Percentiles rank a stretch among this genome's conserved stretches.
Conservation (phyloP, 495 filamentous ascomycete genomes). For the Penicillium steckii region DNA sequence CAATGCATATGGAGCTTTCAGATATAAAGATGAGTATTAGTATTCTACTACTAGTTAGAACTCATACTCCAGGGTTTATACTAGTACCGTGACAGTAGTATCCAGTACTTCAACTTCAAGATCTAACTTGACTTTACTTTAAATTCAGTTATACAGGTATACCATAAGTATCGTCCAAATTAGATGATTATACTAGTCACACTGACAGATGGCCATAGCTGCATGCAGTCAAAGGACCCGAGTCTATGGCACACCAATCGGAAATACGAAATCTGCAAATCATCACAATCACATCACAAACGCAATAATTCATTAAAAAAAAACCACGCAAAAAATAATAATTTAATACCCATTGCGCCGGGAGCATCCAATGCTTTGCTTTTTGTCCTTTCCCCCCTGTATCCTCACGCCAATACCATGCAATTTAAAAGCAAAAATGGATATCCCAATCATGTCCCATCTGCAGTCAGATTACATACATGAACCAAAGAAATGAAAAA, state of each 20-base stretch:
- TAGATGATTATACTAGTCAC: not conserved
- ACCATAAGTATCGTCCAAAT: no score
- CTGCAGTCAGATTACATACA: no score
- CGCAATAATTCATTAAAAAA: not conserved
- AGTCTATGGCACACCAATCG: not conserved
- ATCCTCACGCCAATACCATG: not conserved
- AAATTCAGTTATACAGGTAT: no score
- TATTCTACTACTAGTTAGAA: no score
- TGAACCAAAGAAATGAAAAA: no score
- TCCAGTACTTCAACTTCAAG: no score
- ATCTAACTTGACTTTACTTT: no score
- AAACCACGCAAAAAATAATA: not conserved
- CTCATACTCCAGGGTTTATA: no score
- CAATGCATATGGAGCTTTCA: slow-evolving; percentile 32
- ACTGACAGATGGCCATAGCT: not conserved
- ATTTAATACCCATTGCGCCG: not conserved
- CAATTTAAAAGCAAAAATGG: no score
- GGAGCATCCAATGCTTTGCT: not conserved
- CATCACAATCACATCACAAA: not conserved
- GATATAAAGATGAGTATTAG: no score
- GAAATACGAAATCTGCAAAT: not conserved
- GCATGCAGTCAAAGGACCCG: not conserved
- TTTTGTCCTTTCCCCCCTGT: not conserved
- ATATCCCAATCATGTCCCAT: no score
- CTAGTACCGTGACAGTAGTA: not conserved